These are phyloP conservation scores for Nephelium lappaceum DNA, from an alignment of 345 rosid genomes.

Conservation along the genomic window DNA sequence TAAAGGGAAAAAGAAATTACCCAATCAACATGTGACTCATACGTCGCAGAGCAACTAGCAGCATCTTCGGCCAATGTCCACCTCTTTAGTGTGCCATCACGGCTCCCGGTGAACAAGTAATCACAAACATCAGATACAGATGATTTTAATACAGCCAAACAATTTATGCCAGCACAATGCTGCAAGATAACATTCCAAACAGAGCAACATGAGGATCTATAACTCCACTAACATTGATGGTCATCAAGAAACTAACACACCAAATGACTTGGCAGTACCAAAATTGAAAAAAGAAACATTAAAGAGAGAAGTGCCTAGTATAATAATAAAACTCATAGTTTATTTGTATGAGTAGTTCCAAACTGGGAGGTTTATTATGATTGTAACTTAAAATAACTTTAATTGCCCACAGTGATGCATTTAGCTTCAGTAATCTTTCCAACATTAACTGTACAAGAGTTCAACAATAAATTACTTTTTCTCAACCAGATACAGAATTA, in stretches of 20 bases:
- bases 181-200: constrained; percentile 45
- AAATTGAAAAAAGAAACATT: background rate
- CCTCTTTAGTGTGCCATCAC: constrained; percentile 97
- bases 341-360: background rate
- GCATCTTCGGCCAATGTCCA: constrained; percentile 77
- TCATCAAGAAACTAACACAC: background rate
- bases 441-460: background rate
- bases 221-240: background rate
- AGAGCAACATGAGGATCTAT: constrained; percentile 23
- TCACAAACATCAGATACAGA: constrained; percentile 51
- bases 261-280: background rate
- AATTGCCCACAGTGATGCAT: background rate
- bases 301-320: background rate
- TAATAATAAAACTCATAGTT: background rate
- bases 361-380: background rate
- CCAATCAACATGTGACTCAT: constrained; percentile 99
- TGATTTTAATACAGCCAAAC: constrained; percentile 72
- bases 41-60: constrained; percentile 85
- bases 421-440: background rate
- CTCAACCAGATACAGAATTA: background rate
- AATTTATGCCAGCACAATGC: constrained; percentile 98
- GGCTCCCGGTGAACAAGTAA: constrained; percentile 94
- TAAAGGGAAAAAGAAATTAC: constrained; percentile 40
- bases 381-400: background rate
- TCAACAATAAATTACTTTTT: background rate